Conservation (phyloP, 306 rosid genomes). For the Senna tora region DNA sequence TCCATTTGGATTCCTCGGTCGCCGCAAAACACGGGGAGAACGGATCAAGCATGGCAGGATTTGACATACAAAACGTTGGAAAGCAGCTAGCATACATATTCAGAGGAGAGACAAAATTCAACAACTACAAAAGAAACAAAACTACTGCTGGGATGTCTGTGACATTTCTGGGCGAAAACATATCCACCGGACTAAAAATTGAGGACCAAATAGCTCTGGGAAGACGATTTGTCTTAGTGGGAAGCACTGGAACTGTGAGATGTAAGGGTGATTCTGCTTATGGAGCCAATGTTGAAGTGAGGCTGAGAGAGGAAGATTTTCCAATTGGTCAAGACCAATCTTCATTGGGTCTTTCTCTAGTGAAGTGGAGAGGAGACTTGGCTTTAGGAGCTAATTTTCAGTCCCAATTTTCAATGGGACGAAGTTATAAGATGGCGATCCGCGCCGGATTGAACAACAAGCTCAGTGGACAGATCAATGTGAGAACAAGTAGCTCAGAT, state of each 20-base stretch:
- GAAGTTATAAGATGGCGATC: constrained; percentile 82
- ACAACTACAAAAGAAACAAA: constrained; percentile 73
- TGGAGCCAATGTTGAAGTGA: constrained; percentile 91
- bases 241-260: constrained; percentile 84
- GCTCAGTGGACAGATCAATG: constrained; percentile 83
- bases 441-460: constrained; percentile 98
- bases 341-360: constrained; percentile 81
- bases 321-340: constrained; percentile 98
- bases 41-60: constrained; percentile 90
- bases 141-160: constrained; percentile 86
- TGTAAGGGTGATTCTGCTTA: constrained; percentile 81
- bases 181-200: constrained; percentile 83
- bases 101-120: constrained; percentile 82
- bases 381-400: constrained; percentile 85
- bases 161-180: constrained; percentile 90
- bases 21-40: constrained; percentile 90
- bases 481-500: constrained; percentile 94
- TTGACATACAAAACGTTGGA: constrained; percentile 84
- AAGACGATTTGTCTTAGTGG: constrained; percentile 81
- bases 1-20: constrained; percentile 93
- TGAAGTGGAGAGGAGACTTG: constrained; percentile 92
- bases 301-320: constrained; percentile 94
- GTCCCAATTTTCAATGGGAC: constrained; percentile 87
- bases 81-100: constrained; percentile 63
- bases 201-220: constrained; percentile 92